Evolutionary conservation across 2,329 filamentous ascomycete species (phyloP), one percentile per base, ranked within the genome.

Genomic region (Harringtonia lauricola): DNA sequence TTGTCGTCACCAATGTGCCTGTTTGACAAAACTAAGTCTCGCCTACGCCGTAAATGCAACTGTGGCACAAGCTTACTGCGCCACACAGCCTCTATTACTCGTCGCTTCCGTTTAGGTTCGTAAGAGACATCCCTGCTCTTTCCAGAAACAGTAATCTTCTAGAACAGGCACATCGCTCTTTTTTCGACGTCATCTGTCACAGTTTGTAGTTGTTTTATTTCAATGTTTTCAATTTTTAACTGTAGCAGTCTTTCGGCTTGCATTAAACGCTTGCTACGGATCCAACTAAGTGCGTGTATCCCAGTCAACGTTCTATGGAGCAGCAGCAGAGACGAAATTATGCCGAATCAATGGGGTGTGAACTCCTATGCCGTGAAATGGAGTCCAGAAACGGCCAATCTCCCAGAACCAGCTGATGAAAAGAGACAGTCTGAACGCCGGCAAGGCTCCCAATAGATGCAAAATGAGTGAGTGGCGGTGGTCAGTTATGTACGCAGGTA

Each of bases 401-500:
- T 30, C 18, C 19, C 37, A 31, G 26, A 26, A 22, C 40, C 40
- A 30, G 33, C 18, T 21, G 17, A 21, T 12, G 22, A 33, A 6
- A 41, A n/a, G 13, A 36, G 24, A 10, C 30, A 36, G 18, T 44
- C 29, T 45, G 43, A 45, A 45, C 43, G 39, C 43, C 43, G 39
- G 35, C 21, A 30, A 39, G 37, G 28, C 18, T 18, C 39, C 33
- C 34, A 26, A 44, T 17, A 15, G 31, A 41, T 45, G 38, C 43
- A 45, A 38, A 34, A 35, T 22, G 18, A 39, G 42, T 43, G 42
- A 43, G 42, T 43, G 42, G 42, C 42, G 42, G 42, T 33, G 36
- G 36, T 5, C 28, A 19, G 36, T n/a, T 26, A 39, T 26, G 10
- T n/a, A 26, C 6, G 24, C 30, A 15, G n/a, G 30, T 15, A 33